Evolutionary conservation across 352 stramenopile genomes (phyloP), one percentile per base, ranked within the genome.

Genomic region (Pythium apleroticum): DNA sequence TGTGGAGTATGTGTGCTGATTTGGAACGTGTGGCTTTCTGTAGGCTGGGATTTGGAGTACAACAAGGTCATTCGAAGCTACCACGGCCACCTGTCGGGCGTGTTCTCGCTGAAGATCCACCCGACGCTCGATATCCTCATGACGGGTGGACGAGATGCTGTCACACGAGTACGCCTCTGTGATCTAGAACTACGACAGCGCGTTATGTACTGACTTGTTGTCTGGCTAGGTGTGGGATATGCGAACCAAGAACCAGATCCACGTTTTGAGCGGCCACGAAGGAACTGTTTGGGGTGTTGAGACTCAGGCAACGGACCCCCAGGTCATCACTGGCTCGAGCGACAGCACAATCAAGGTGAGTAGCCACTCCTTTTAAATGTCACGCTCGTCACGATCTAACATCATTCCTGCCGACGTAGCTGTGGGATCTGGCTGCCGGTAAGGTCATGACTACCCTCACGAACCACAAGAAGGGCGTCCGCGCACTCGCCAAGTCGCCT

Each of bases 61-160:
- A 99, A 99, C 78, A 98, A 99, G 76, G 96, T 99, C 30, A 98
- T 99, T 61, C 89, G 98, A 10, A 98, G 98, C 81, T 99, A 99
- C 81, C 97, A 99, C 74, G 98, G 98, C n/a, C 98, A 99, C 71
- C 78, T 99, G n/a, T 98, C 83, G 24, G 97, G 97, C 14, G 96
- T 99, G 10, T 99, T 99, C 79, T 97, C 80, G 45, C 75, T 99
- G 19, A 97, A 97, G 49, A 66, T 99, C 43, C 98, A 99, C 77
- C 98, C 98, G 35, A 99, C 96, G 30, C 81, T 99, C 25, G 98
- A 99, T 73, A 72, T 99, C 27, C 78, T 99, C 20, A 87, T 99
- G 31, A 99, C 98, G 22, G 98, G 97, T 41, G 97, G 97, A 55
- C 91, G 98, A 31, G 87, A 96, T 69, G 86, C 84, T 24, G 87